phyloP scores from a whole-genome alignment of 306 rosid species.

The Hippophae tibetana region DNA sequence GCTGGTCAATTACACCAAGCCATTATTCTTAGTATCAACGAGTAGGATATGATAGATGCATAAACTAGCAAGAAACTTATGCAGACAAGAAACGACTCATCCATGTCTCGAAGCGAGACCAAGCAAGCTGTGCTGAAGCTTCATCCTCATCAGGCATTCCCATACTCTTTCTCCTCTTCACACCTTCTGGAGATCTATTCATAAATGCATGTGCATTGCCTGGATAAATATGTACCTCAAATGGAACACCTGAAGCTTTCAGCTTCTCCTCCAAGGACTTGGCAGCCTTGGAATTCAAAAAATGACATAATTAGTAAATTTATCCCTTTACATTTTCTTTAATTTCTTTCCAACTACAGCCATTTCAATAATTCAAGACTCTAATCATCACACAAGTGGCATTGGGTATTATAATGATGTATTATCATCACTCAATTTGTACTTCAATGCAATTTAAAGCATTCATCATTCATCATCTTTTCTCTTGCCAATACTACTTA shows the following conservation, averaged over 20 bases:
- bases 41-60: slow-evolving; percentile 9
- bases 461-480: neutral
- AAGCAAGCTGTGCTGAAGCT: slow-evolving; percentile 63
- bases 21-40: neutral
- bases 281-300: slow-evolving; percentile 57
- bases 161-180: slow-evolving; percentile 76
- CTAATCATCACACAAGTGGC: neutral
- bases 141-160: slow-evolving; percentile 75
- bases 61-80: slow-evolving; percentile 14
- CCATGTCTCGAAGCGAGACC: slow-evolving; percentile 92
- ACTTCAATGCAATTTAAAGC: neutral
- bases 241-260: slow-evolving; percentile 72
- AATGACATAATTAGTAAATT: slow-evolving; percentile 1
- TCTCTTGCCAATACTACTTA: neutral
- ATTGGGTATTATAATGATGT: neutral
- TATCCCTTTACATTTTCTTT: neutral
- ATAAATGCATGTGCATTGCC: slow-evolving; percentile 83
- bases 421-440: neutral
- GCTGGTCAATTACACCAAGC: neutral
- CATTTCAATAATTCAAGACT: slow-evolving; percentile 1
- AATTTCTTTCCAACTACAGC: neutral
- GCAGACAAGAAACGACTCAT: slow-evolving; percentile 51
- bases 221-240: slow-evolving; percentile 69
- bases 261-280: slow-evolving; percentile 78
- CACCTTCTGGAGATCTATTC: slow-evolving; percentile 82